Evolutionary conservation across 2,329 filamentous ascomycete genomes (phyloP), one percentile per base, ranked within the genome.

Genomic region (Colletotrichum sublineola): DNA sequence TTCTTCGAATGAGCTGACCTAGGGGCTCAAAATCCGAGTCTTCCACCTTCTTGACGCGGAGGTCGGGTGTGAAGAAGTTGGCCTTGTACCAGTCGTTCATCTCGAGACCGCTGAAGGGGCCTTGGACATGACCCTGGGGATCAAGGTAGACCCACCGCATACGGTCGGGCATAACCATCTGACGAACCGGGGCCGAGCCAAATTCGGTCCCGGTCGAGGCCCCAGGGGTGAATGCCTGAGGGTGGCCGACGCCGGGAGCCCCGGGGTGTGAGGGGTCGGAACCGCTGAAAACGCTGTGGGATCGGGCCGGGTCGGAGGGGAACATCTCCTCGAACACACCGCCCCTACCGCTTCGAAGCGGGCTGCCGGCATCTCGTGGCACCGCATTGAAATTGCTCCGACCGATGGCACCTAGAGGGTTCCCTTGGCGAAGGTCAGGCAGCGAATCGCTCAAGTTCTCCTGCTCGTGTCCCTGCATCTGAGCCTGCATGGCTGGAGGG

Each of bases 21-120:
- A 99, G 85, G 15, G 96, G 96, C 81, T 99, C 96, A 77, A 98
- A 99, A 62, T 99, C 96, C 0, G 88, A 86, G 78, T 99, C 96
- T 80, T 99, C 96, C 6, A 96, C 87, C 80, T 97, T 97, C 85
- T 97, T 98, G 42, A 99, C 96, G 55, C 97, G 90, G 29, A 99
- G 87, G 77, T 99, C 96, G 0, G 96, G 92, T 0, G 94, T 97
- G 83, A 99, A 99, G 84, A 98, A 99, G 57, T 96, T 95, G 48
- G 95, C 96, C 81, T 98, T 98, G 84, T 98, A 99, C 96, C 96
- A 99, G 78, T 99, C 97, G 77, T 99, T 97, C 96, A 99, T 99
- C 82, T 99, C 96, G 62, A 99, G 85, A 1, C 96, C 96, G 50
- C 95, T 98, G 83, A 96, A 99, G 0, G 96, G 96, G 0, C 96